phyloP scores from a whole-genome alignment of 2,329 filamentous ascomycete species.

The Scleromitrula shiraiana region DNA sequence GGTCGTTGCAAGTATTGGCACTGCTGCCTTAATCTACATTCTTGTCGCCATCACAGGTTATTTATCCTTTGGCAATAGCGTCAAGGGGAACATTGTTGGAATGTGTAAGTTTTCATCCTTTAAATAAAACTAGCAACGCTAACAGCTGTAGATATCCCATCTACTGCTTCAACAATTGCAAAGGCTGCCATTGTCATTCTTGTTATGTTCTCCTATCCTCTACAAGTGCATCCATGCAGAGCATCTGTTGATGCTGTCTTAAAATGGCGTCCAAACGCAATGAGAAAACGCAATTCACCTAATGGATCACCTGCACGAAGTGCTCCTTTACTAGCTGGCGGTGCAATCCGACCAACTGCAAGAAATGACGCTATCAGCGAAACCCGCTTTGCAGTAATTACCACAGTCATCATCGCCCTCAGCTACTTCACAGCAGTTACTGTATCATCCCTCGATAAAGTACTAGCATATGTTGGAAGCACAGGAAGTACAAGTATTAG shows the following conservation, averaged over 20 bases:
- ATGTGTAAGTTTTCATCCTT: conserved; percentile 59
- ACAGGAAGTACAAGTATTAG: conserved; percentile 94
- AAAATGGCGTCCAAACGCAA: conserved; percentile 68
- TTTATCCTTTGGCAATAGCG: conserved; percentile 83
- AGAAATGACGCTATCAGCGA: conserved; percentile 67
- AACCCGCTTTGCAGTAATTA: conserved; percentile 79
- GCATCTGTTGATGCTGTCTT: conserved; percentile 93
- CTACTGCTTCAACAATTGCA: conserved; percentile 79
- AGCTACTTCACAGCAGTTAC: conserved; percentile 87
- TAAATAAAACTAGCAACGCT: neutral
- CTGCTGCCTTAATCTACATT: conserved; percentile 78
- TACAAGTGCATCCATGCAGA: conserved; percentile 92
- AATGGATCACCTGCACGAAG: conserved; percentile 32
- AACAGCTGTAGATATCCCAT: conserved; percentile 49
- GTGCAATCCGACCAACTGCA: conserved; percentile 38
- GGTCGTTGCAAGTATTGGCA: conserved; percentile 75
- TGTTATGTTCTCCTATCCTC: conserved; percentile 91
- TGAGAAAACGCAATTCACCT: conserved; percentile 28
- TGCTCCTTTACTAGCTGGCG: conserved; percentile 34
- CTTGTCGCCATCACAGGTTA: conserved; percentile 93
- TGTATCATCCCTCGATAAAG: conserved; percentile 79
- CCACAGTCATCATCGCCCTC: conserved; percentile 73
- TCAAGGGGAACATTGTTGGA: conserved; percentile 86
- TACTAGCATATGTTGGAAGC: conserved; percentile 89
- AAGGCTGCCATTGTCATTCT: conserved; percentile 92